Percentiles rank a stretch among this genome's conserved stretches.
These are phyloP conservation scores for Trypanosoma brucei DNA, from an alignment of 208 protist genomes.

Conservation along the genomic window DNA sequence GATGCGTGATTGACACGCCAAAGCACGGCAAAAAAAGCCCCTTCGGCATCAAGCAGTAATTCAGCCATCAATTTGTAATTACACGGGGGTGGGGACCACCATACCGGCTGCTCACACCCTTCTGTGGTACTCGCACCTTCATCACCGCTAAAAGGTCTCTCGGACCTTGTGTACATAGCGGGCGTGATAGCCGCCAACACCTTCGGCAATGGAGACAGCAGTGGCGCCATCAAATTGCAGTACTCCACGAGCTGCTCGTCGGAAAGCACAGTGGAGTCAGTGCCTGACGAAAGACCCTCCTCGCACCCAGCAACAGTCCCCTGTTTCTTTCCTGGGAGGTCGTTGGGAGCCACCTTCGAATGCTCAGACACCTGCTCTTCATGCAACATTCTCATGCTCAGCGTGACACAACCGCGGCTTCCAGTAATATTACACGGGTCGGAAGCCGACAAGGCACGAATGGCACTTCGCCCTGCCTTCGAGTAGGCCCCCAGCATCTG, in stretches of 20 bases:
- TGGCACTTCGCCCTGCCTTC: constrained; percentile 1
- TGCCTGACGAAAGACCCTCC: background rate
- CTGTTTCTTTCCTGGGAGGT: background rate
- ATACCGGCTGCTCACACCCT: constrained; percentile 8
- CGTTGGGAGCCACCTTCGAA: background rate
- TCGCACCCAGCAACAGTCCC: background rate
- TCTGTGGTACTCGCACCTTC: background rate
- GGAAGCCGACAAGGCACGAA: constrained; percentile 10
- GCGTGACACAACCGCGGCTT: background rate
- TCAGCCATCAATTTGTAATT: constrained; percentile 36
- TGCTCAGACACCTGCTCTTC: background rate
- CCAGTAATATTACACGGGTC: constrained; percentile 10
- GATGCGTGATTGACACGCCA: constrained; percentile 71
- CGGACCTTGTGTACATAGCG: background rate
- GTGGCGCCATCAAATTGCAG: constrained; percentile 46
- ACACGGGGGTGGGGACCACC: constrained; percentile 27
- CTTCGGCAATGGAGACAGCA: constrained; percentile 71
- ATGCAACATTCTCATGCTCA: background rate
- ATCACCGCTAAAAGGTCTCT: background rate
- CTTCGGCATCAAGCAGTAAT: constrained; percentile 43
- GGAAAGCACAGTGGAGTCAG: constrained; percentile 4
- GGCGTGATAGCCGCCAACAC: constrained; percentile 26
- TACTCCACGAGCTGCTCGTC: constrained; percentile 73
- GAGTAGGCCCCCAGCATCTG: constrained; percentile 4
- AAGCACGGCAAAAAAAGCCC: constrained; percentile 57